These are phyloP conservation scores for Rhodotorula kratochvilovae DNA, from an alignment of 768 basidiomycete genomes.

Conservation along the genomic window DNA sequence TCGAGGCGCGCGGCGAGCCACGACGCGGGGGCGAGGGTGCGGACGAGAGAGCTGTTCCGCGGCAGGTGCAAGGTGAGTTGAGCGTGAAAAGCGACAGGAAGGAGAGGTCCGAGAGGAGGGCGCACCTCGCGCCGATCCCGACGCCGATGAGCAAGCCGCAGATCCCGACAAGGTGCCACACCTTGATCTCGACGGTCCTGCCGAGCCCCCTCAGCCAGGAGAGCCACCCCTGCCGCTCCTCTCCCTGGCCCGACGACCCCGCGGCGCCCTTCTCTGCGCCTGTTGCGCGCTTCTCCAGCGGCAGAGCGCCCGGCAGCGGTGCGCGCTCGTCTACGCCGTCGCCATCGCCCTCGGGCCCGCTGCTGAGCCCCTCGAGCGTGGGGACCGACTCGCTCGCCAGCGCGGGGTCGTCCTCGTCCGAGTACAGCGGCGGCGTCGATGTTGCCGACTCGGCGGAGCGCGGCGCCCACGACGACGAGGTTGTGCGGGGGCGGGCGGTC, in stretches of 20 bases:
- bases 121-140: conserved; percentile 27
- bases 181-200: conserved; percentile 20
- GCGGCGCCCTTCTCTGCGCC: background rate
- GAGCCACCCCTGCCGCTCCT: conserved; percentile 8
- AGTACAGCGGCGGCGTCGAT: background rate
- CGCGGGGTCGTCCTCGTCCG: conserved; percentile 55
- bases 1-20: conserved; percentile 1
- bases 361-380: conserved; percentile 18
- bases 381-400: conserved; percentile 20
- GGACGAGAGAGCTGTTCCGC: background rate
- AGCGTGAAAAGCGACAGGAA: background rate
- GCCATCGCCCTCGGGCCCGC: conserved; percentile 1
- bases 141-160: conserved; percentile 27
- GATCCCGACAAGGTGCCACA: conserved; percentile 35
- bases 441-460: no score
- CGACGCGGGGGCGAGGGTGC: background rate
- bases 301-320: background rate
- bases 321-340: background rate
- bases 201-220: conserved; percentile 7
- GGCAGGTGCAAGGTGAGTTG: background rate
- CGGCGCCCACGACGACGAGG: background rate
- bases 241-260: background rate
- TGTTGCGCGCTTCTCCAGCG: background rate
- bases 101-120: background rate
- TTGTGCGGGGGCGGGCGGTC: conserved; percentile 50